Evolutionary conservation across 2,329 filamentous ascomycete genomes (phyloP), one percentile per base, ranked within the genome.

Genomic region (Clarireedia sp.): DNA sequence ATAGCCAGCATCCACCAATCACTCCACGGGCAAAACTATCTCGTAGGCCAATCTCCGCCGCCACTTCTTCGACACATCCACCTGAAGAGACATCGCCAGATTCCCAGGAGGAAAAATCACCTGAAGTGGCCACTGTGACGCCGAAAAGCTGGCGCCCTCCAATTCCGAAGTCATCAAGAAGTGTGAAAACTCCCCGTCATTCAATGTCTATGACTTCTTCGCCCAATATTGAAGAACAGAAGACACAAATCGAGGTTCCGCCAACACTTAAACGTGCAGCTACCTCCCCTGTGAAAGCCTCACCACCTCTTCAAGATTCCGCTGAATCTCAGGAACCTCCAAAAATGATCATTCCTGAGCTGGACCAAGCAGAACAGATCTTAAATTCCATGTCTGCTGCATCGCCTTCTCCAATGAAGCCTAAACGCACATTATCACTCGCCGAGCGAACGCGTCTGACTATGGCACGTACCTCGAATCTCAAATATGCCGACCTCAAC

Each of bases 391-490:
- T 83, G 67, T 71, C 75, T 23, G 74, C 74, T 46, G 73, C 74
- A 0, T 82, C 81, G 1, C 80, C 81, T 0, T 84, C 82, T 0
- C 82, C 82, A 0, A 67, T 72, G 44, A 84, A 82, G 62, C 71
- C 73, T 0, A 75, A 80, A 0, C 80, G 81, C 50, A 78, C 76
- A 0, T 70, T 86, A 8, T 84, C 85, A 0, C 77, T 94, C 0
- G 79, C 86, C 3, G 90, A 95, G 66, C 85, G 90, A 48, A 95
- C 91, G 0, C 82, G 87, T 17, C 77, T 90, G 53, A 90, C 89
- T 17, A 92, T 96, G 83, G 82, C 85, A 0, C 76, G 83, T 3
- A 74, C 80, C 47, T 78, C 81, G 1, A 70, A 69, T 16, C 65
- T 62, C 3, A 60, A 66, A 36, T 60, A 66, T 54, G 46, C 24